These are phyloP conservation scores for Colletotrichum graminicola DNA, from an alignment of 2,329 filamentous ascomycete species.

Conservation along the genomic window DNA sequence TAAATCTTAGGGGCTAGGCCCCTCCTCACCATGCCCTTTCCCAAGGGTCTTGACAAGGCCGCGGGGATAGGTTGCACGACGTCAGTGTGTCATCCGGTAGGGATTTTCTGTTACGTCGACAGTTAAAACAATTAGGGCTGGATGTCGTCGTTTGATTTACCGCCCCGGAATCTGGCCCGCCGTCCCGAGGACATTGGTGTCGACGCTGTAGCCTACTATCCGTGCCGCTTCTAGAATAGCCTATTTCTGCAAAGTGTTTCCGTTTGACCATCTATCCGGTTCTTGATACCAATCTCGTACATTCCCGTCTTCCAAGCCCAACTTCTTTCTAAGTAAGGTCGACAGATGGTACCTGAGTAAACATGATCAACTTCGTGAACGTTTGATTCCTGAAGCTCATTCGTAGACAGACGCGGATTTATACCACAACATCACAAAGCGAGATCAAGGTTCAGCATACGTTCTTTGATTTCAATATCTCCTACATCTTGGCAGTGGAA, in stretches of 20 bases:
- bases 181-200: not conserved
- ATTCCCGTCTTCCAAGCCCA: not conserved
- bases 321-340: not conserved
- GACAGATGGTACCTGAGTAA: not conserved
- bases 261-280: not conserved
- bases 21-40: not conserved
- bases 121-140: not conserved
- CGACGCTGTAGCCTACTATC: not conserved
- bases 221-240: not conserved
- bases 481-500: accelerated
- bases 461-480: accelerated
- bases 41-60: not conserved
- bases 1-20: too few species aligned
- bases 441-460: not conserved
- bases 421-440: too few species aligned
- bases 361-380: not conserved
- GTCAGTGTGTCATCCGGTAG: not conserved
- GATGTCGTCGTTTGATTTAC: not conserved
- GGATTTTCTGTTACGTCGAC: not conserved
- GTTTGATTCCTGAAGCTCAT: not conserved
- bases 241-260: not conserved
- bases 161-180: not conserved
- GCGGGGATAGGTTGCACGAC: not conserved
- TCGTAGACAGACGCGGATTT: not conserved
- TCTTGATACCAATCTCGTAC: not conserved